Conservation (phyloP, 2,329 filamentous ascomycete genomes). For the Bipolaris bicolor region DNA sequence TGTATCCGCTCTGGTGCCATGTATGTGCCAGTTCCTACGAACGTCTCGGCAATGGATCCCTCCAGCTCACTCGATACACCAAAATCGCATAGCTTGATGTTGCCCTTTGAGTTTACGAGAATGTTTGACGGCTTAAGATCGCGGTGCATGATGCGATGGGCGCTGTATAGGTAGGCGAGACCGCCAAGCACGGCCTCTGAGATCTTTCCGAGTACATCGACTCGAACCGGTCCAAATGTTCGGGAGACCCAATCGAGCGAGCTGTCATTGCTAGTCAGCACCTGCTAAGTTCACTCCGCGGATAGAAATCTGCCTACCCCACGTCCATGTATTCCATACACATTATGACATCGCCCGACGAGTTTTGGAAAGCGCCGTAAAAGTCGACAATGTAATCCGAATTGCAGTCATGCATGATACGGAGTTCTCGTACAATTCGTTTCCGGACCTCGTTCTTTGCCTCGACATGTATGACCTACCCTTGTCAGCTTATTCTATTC, state of each 20-base stretch:
- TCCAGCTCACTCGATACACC: slow-evolving; percentile 98
- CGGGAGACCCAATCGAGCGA: slow-evolving; percentile 92
- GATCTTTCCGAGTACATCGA: slow-evolving; percentile 97
- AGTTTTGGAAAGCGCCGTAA: slow-evolving; percentile 95
- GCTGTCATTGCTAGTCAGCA: slow-evolving; percentile 56
- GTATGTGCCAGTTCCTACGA: slow-evolving; percentile 97
- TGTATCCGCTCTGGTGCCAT: slow-evolving; percentile 99
- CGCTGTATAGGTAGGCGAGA: slow-evolving; percentile 91
- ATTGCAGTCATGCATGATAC: slow-evolving; percentile 98
- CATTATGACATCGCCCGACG: slow-evolving; percentile 97
- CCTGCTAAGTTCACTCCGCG: background rate
- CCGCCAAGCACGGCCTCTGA: slow-evolving; percentile 93
- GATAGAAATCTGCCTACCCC: slow-evolving; percentile 69
- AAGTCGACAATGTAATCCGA: slow-evolving; percentile 97
- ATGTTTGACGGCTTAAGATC: slow-evolving; percentile 99
- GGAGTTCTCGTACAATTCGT: slow-evolving; percentile 93
- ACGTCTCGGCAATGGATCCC: slow-evolving; percentile 97
- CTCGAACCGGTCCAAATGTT: slow-evolving; percentile 91
- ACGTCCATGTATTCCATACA: slow-evolving; percentile 99
- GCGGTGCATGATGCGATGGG: slow-evolving; percentile 97
- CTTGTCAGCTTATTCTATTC: slow-evolving; percentile 18
- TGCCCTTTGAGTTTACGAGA: slow-evolving; percentile 88
- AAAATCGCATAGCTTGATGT: slow-evolving; percentile 98
- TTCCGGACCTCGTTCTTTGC: slow-evolving; percentile 97
- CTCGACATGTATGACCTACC: slow-evolving; percentile 93